phyloP scores from a whole-genome alignment of 2,329 filamentous ascomycete genomes.

The Incumbomyces delicatus region DNA sequence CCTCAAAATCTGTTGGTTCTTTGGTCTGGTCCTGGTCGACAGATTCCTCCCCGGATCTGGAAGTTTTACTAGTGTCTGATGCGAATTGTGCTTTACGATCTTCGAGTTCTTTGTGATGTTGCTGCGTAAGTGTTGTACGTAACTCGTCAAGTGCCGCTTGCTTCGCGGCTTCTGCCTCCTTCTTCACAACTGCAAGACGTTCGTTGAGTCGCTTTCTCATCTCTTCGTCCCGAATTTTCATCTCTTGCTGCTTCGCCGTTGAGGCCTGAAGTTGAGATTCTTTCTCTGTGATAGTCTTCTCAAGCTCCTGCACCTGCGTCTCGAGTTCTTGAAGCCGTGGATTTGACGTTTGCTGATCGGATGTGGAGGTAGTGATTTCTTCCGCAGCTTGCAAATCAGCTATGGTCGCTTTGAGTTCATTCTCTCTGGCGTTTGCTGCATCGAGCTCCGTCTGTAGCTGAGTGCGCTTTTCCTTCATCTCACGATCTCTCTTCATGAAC shows the following conservation, averaged over 20 bases:
- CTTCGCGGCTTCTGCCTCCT: conserved; percentile 40
- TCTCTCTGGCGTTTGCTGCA: conserved; percentile 19
- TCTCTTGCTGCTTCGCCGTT: conserved; percentile 38
- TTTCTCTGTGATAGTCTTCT: conserved; percentile 45
- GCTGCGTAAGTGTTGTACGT: conserved; percentile 11
- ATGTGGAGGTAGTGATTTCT: background rate
- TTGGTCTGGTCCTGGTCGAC: conserved; percentile 18
- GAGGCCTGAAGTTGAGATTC: conserved; percentile 36
- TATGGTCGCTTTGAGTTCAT: conserved; percentile 39
- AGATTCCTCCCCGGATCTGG: conserved; percentile 12
- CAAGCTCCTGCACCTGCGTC: conserved; percentile 45
- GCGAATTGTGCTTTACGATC: conserved; percentile 25
- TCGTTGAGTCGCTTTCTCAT: conserved; percentile 59
- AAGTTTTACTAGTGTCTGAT: too few species aligned
- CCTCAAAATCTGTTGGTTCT: conserved; percentile 19
- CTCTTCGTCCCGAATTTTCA: conserved; percentile 43
- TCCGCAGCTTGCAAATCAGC: conserved; percentile 25
- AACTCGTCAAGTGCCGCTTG: conserved; percentile 18
- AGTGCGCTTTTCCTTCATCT: conserved; percentile 55
- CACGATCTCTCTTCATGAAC: conserved; percentile 47
- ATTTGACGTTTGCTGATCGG: conserved; percentile 9
- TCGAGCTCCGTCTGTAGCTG: conserved; percentile 56
- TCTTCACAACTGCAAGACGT: conserved; percentile 51
- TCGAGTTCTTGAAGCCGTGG: conserved; percentile 36
- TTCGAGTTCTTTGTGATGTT: conserved; percentile 36